Evolutionary conservation across 1,284 basidiomycete genomes (phyloP).

Genomic region (Coniferiporia sulphurascens): DNA sequence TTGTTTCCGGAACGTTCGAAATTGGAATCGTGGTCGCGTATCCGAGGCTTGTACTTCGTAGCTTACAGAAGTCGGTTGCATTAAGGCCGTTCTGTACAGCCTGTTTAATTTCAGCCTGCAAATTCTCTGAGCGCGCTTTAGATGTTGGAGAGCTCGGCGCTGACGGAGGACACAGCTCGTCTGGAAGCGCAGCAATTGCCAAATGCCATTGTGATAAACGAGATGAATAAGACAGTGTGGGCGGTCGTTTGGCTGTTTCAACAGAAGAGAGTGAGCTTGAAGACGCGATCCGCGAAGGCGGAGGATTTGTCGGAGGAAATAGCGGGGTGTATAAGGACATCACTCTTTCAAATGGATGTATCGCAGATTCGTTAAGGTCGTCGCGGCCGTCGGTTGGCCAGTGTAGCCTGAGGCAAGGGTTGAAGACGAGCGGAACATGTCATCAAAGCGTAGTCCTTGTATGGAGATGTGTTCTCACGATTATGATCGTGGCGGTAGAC

Average conservation of each 20-base stretch:
- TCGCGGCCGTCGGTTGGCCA: neutral
- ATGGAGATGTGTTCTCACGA: neutral
- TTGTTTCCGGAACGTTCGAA: neutral
- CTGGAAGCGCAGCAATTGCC: slow-evolving; percentile 18
- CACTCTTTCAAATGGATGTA: neutral
- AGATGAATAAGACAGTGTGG: slow-evolving; percentile 16
- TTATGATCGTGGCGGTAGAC: too few species aligned
- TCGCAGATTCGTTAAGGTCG: neutral
- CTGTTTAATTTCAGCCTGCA: slow-evolving; percentile 18
- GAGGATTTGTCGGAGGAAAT: slow-evolving; percentile 16
- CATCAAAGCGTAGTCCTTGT: neutral
- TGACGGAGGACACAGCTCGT: slow-evolving; percentile 21
- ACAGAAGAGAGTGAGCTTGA: neutral
- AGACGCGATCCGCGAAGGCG: slow-evolving; percentile 6
- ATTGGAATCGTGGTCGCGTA: slow-evolving; percentile 14
- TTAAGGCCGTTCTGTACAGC: slow-evolving; percentile 14
- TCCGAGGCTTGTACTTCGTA: slow-evolving; percentile 13
- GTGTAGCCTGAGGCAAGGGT: too few species aligned
- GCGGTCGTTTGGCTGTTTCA: neutral
- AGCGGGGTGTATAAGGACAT: slow-evolving; percentile 22
- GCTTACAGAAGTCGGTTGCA: slow-evolving; percentile 15
- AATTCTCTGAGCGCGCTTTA: slow-evolving; percentile 10
- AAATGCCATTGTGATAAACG: slow-evolving; percentile 20
- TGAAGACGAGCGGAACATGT: neutral
- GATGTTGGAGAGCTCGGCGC: slow-evolving; percentile 16